Evolutionary conservation across 257 asterid species (phyloP).

Genomic region (Nicotiana sylvestris): DNA sequence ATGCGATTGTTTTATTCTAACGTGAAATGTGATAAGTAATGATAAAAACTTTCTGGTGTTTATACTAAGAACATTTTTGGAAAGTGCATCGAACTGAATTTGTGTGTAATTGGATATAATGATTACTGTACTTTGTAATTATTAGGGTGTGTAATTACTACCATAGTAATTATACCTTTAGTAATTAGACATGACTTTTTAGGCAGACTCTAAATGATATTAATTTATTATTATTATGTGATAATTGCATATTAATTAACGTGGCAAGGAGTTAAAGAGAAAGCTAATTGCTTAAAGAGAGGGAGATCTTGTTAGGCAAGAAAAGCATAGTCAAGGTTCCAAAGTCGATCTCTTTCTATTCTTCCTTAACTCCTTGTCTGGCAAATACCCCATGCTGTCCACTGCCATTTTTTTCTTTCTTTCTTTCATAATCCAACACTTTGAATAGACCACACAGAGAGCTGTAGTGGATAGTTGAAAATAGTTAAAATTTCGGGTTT

Average conservation of each 20-base stretch:
- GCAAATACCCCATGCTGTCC: neutral
- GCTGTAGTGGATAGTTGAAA: neutral
- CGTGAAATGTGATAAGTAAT: neutral
- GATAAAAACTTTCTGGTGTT: neutral
- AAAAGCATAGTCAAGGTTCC: constrained; percentile 32
- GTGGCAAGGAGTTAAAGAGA: neutral
- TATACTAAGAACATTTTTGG: neutral
- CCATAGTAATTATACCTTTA: no score
- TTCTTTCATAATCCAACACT: neutral
- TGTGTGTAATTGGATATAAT: no score
- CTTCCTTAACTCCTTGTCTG: neutral
- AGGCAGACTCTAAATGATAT: no score
- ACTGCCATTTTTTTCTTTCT: constrained; percentile 3
- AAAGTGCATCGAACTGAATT: no score
- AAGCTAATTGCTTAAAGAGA: neutral
- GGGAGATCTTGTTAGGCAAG: constrained; percentile 37
- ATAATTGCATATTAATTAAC: neutral
- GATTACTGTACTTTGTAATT: no score
- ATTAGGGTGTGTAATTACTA: no score
- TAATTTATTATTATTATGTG: neutral
- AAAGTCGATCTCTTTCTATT: neutral
- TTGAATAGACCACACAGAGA: constrained; percentile 5
- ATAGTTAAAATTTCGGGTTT: neutral
- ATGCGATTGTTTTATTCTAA: neutral
- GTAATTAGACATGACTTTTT: no score